Evolutionary conservation across 306 rosid genomes (phyloP), one percentile per base, ranked within the genome.

Genomic region (Luffa aegyptiaca): DNA sequence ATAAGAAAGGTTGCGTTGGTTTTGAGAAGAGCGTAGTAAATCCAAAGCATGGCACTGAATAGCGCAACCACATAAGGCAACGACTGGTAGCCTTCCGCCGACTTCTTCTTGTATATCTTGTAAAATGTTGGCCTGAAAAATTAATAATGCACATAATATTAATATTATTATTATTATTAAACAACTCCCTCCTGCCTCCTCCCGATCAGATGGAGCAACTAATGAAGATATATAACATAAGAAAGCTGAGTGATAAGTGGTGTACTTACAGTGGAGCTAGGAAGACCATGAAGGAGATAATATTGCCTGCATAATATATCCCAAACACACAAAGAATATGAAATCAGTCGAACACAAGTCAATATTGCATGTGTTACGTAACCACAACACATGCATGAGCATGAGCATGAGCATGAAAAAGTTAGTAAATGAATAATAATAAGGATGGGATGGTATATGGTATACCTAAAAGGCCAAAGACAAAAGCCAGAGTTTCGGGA

Each of bases 191-290:
- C 31, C 48, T 9, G 10, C 48, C 48, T 26, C 31, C 31, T 26
- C 31, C 31, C 31, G 31, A 26, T 26, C 31, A 26, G 48, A 9
- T 9, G 2, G 2, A 8, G 48, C 48, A 44, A 44, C 8, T 4
- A 56, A 5, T 5, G 14, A 59, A 59, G 11, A 26, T 52, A 13
- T 26, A 26, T 26, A 26, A 26, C 31, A 57, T 2, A 41, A 8
- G 13, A 52, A 52, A 52, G 10, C 17, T 18, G 9, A 13, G 21
- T 2, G 18, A 7, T 52, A 5, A 4, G 57, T 48, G 52, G 52
- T 53, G 18, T 33, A 48, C 98, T 90, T 91, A 96, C 99, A 90
- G 36, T 83, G 99, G 99, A 83, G 98, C 89, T 39, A 96, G 94
- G 88, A 84, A 93, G 83, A 96, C 97, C 83, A 88, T 76, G 45